phyloP scores from a whole-genome alignment of 805 yeast species.

The Ogataea thermomethanolica region DNA sequence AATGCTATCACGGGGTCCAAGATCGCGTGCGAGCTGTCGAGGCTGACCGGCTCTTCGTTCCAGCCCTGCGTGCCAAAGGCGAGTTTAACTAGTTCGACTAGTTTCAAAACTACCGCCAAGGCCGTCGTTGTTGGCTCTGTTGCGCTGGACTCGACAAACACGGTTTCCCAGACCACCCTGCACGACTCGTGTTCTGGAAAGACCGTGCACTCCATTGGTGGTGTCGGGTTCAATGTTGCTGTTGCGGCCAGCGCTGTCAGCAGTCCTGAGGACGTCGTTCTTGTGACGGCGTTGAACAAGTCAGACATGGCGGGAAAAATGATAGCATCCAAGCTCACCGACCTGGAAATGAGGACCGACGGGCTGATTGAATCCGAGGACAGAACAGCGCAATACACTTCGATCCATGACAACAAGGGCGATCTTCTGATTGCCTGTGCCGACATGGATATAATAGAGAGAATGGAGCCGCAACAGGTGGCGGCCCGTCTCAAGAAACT shows the following conservation, averaged over 20 bases:
- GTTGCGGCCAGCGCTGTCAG: conserved; percentile 48
- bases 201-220: conserved; percentile 61
- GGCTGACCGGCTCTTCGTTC: not conserved
- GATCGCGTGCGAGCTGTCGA: conserved; percentile 53
- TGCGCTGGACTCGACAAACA: conserved; percentile 69
- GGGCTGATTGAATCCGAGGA: conserved; percentile 36
- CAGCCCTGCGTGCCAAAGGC: conserved; percentile 1
- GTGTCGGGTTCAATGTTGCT: conserved; percentile 80
- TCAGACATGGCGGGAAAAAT: conserved; percentile 51
- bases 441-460: conserved; percentile 73
- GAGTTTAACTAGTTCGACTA: not conserved
- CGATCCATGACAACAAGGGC: conserved; percentile 61
- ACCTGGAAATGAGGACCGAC: conserved; percentile 29
- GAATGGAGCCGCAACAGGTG: conserved; percentile 42
- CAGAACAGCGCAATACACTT: conserved; percentile 67
- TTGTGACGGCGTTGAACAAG: conserved; percentile 57
- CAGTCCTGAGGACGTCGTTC: conserved; percentile 27
- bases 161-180: conserved; percentile 34
- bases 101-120: conserved; percentile 1
- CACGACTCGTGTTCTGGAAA: conserved; percentile 75
- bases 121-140: conserved; percentile 66
- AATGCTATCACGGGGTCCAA: conserved; percentile 68
- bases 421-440: conserved; percentile 73
- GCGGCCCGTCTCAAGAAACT: conserved; percentile 36
- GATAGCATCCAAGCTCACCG: conserved; percentile 32